These are phyloP conservation scores for Pichia heedii DNA, from an alignment of 805 yeast species.

Conservation along the genomic window DNA sequence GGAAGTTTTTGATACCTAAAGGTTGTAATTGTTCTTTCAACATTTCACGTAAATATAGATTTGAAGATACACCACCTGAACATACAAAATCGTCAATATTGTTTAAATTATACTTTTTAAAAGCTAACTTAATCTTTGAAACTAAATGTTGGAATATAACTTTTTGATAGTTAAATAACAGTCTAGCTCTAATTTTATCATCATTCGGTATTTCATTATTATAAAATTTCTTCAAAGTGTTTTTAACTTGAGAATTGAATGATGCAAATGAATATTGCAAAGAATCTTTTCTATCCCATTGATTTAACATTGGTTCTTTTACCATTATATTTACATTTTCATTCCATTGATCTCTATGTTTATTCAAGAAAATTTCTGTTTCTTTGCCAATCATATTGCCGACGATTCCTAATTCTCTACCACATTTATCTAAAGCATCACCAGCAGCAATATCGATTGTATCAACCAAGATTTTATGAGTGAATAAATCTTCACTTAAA, in stretches of 20 bases:
- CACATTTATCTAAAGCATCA: slow-evolving; percentile 89
- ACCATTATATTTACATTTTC: slow-evolving; percentile 21
- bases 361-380: slow-evolving; percentile 48
- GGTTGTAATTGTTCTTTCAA: slow-evolving; percentile 30
- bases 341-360: slow-evolving; percentile 26
- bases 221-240: slow-evolving; percentile 21
- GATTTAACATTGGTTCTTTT: slow-evolving; percentile 45
- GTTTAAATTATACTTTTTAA: slow-evolving; percentile 29
- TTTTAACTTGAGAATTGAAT: slow-evolving; percentile 32
- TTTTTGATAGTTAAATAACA: slow-evolving; percentile 54
- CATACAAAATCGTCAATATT: slow-evolving; percentile 51
- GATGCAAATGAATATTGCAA: slow-evolving; percentile 71
- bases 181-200: slow-evolving; percentile 29
- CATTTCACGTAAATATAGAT: slow-evolving; percentile 43
- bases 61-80: slow-evolving; percentile 95
- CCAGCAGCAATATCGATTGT: slow-evolving; percentile 89
- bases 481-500: slow-evolving; percentile 43
- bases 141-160: slow-evolving; percentile 65
- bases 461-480: slow-evolving; percentile 67
- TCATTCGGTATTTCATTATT: slow-evolving; percentile 11
- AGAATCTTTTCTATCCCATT: slow-evolving; percentile 35
- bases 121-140: slow-evolving; percentile 48
- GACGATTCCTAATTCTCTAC: slow-evolving; percentile 66
- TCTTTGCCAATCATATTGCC: slow-evolving; percentile 87
- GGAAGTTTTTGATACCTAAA: slow-evolving; percentile 30